These are phyloP conservation scores for Thermothelomyces thermophilus DNA, from an alignment of 2,329 filamentous ascomycete species.

Conservation along the genomic window DNA sequence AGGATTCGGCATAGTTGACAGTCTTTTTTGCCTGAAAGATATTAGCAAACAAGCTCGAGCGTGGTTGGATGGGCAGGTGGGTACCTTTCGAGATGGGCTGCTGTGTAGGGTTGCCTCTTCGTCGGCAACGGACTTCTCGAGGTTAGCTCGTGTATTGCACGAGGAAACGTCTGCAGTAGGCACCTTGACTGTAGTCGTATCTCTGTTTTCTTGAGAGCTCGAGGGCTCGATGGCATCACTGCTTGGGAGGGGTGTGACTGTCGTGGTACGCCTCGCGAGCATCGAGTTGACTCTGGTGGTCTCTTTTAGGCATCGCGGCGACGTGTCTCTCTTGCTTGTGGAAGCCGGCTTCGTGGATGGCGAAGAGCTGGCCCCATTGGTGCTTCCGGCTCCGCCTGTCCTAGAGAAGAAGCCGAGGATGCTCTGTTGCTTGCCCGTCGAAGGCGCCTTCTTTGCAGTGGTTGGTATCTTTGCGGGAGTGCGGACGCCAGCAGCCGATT, in stretches of 20 bases:
- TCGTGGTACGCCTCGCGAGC: conserved; percentile 35
- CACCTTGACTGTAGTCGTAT: conserved; percentile 37
- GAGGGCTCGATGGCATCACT: conserved; percentile 65
- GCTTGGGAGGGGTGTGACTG: conserved; percentile 69
- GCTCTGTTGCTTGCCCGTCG: conserved; percentile 56
- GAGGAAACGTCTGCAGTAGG: conserved; percentile 29
- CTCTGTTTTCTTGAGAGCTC: conserved; percentile 62
- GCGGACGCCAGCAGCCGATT: conserved; percentile 26
- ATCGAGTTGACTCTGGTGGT: conserved; percentile 42
- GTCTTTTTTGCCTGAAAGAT: conserved; percentile 42
- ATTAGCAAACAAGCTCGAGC: not conserved
- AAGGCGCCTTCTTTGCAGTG: conserved; percentile 38
- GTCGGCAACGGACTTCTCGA: conserved; percentile 36
- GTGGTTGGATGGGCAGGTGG: conserved; percentile 10
- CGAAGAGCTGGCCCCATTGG: conserved; percentile 29
- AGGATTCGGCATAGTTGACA: conserved; percentile 80
- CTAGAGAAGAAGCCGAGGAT: conserved; percentile 79
- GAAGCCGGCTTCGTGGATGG: conserved; percentile 25
- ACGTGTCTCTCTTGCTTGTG: conserved; percentile 24
- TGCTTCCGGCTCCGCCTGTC: conserved; percentile 37
- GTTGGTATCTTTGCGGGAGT: conserved; percentile 33
- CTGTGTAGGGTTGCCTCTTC: conserved; percentile 42
- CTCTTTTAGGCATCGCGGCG: conserved; percentile 39
- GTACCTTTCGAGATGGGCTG: conserved; percentile 77
- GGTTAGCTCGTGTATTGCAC: conserved; percentile 38